These are phyloP conservation scores for Cystobasidium ongulense DNA, from an alignment of 768 basidiomycete genomes.

Conservation along the genomic window DNA sequence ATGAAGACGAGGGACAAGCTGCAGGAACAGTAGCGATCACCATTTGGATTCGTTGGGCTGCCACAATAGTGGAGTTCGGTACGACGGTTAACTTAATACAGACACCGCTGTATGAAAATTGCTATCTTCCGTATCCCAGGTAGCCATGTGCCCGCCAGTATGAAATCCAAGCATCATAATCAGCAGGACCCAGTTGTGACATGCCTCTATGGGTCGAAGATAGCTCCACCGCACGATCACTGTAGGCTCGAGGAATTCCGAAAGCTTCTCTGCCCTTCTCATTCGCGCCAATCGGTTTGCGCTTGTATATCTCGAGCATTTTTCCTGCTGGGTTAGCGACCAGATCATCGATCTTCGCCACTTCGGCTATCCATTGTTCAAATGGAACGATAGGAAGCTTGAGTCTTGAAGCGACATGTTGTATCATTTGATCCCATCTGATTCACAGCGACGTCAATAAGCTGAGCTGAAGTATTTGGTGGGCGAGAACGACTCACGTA, in stretches of 20 bases:
- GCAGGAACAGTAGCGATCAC: too few relatives aligned
- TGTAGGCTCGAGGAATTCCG: neutral
- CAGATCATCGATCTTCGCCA: neutral
- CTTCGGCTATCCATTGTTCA: neutral
- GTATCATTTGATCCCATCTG: neutral
- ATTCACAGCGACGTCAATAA: neutral
- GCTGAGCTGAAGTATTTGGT: neutral
- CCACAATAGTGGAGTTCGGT: too few relatives aligned
- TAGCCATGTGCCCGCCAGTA: neutral
- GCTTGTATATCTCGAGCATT: neutral
- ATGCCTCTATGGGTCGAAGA: neutral
- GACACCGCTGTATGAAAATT: too few relatives aligned
- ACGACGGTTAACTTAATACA: too few relatives aligned
- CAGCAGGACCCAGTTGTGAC: neutral
- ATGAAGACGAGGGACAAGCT: too few relatives aligned
- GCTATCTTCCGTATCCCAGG: neutral
- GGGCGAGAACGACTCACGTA: neutral
- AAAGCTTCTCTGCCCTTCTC: slow-evolving; percentile 3
- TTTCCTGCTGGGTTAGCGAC: neutral
- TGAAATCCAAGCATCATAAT: neutral
- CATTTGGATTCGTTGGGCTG: too few relatives aligned
- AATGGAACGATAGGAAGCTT: neutral
- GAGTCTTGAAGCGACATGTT: neutral
- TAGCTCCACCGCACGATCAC: neutral
- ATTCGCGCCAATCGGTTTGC: neutral